Evolutionary conservation across 345 rosid genomes (phyloP), one percentile per base, ranked within the genome.

Genomic region (Arabidopsis arenosa): DNA sequence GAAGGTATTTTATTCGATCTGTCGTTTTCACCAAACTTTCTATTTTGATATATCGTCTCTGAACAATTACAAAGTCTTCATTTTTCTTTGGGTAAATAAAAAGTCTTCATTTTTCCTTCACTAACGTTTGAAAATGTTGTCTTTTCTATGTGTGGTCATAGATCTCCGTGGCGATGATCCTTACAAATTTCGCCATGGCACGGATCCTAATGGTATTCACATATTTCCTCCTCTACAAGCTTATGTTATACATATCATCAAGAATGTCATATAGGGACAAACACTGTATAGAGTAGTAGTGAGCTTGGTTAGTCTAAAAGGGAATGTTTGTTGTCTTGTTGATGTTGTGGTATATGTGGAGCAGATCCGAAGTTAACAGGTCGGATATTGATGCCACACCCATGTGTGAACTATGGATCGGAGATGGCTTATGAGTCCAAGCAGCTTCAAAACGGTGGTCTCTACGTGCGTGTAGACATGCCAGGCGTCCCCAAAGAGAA

Each of bases 381-480:
- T 63, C 58, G 15, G 26, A 2, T 14, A 3, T 32, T 74, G 45
- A 13, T 7, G 75, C 66, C 69, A 43, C 53, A 74, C 52, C 75
- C 82, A 53, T 45, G 35, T 12, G 61, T 73, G 41, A 28, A 36
- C 30, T 3, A 17, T 5, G 82, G 82, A 21, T 49, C 82, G 0
- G n/a, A 47, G 32, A 41, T 74, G 74, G 74, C 79, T 4, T 68
- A 52, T 8, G 79, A 79, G 66, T 74, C 56, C 1, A 74, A 74
- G 75, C 15, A 6, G 17, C 79, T 79, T 2, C 17, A 13, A 3
- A 70, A 76, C 53, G 75, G 74, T 3, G 40, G 79, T 0, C 37
- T 73, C 2, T 79, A 43, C 28, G 53, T 79, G 10, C 62, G 81
- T 68, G 49, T 68, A 5, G 80, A 77, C 30, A 63, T 77, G 76